These are phyloP conservation scores for Trebouxia sp. DNA, from an alignment of 139 green algal species.

Conservation along the genomic window DNA sequence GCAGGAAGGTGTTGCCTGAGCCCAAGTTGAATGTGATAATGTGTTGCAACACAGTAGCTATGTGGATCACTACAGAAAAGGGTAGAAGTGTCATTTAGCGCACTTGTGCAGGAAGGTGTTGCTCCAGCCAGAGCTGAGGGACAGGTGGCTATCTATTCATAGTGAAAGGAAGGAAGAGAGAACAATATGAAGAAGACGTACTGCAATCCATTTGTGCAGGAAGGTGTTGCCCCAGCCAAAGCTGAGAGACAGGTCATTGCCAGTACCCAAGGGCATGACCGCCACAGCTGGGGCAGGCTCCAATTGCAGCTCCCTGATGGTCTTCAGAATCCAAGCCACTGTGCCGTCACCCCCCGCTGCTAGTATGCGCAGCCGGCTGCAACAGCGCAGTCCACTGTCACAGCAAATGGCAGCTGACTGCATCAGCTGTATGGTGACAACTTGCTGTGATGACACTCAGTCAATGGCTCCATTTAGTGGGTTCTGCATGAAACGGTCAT, in stretches of 20 bases:
- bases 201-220: slow-evolving; percentile 49
- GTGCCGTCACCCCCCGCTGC: slow-evolving; percentile 81
- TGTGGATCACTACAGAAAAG: too few species aligned
- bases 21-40: too few species aligned
- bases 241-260: slow-evolving; percentile 76
- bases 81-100: slow-evolving; percentile 12
- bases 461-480: too few species aligned
- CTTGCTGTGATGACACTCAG: too few species aligned
- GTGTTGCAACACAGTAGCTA: too few species aligned
- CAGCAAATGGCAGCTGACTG: too few species aligned
- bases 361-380: slow-evolving; percentile 66
- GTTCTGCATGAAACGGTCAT: too few species aligned
- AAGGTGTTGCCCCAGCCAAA: slow-evolving; percentile 82
- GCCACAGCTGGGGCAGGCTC: slow-evolving; percentile 69
- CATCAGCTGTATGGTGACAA: too few species aligned
- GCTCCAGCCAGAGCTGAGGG: slow-evolving; percentile 76
- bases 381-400: too few species aligned
- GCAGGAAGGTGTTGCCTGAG: too few species aligned
- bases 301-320: slow-evolving; percentile 69
- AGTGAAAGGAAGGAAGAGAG: slow-evolving; percentile 89
- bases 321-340: slow-evolving; percentile 72
- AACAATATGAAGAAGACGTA: too few species aligned
- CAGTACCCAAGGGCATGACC: slow-evolving; percentile 86
- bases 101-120: slow-evolving; percentile 59
- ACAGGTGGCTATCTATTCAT: slow-evolving; percentile 82